Conservation (phyloP, 202 grass and related monocot species). For the Schoenoplectus tabernaemontani region DNA sequence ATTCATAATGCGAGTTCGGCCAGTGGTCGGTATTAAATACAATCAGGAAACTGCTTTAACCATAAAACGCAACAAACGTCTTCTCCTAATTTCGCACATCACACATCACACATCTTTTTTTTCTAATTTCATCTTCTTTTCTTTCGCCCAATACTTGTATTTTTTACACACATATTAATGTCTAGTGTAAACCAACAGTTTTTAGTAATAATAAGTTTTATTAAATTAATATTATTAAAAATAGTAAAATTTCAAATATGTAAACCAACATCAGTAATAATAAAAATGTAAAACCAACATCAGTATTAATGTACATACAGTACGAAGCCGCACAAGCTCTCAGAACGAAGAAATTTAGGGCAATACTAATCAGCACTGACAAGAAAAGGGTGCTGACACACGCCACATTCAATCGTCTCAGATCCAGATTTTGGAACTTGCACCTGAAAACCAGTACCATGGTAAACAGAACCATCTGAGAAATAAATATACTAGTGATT, state of each 20-base stretch:
- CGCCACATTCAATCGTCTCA: constrained; percentile 85
- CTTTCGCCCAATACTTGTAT: not conserved
- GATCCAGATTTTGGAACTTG: constrained; percentile 81
- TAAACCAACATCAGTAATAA: not conserved
- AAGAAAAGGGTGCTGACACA: constrained; percentile 91
- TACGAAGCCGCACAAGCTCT: not conserved
- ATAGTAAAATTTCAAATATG: too few species aligned
- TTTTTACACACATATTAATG: not conserved
- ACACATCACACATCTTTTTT: too few species aligned
- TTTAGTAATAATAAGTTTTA: too few species aligned
- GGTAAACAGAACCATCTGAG: not conserved
- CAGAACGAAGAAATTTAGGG: not conserved
- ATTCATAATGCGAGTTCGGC: too few species aligned
- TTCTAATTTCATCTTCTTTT: too few species aligned
- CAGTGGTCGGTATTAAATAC: too few species aligned
- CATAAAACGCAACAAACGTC: not conserved
- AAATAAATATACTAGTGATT: not conserved
- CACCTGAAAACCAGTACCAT: constrained; percentile 43
- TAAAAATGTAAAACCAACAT: too few species aligned
- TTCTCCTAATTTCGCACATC: not conserved
- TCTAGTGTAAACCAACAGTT: too few species aligned
- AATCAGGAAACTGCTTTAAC: too few species aligned
- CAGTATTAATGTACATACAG: constrained; percentile 12
- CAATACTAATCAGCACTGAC: constrained; percentile 52
- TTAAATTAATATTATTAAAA: too few species aligned